These are phyloP conservation scores for Botrytis fabae DNA, from an alignment of 2,329 filamentous ascomycete genomes.

Conservation along the genomic window DNA sequence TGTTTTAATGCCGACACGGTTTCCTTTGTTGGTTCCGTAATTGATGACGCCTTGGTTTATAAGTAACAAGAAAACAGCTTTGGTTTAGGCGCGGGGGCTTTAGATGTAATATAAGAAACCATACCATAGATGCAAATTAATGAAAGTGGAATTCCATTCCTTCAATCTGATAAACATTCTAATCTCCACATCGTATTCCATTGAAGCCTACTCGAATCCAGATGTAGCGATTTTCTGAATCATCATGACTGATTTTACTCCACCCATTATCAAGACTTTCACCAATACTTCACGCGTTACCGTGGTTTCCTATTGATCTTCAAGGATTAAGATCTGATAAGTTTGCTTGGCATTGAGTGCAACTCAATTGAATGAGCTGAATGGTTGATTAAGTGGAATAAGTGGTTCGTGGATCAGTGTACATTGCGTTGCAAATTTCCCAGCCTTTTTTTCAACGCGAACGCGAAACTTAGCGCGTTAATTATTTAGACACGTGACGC, in stretches of 20 bases:
- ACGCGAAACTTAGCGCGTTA: constrained; percentile 21
- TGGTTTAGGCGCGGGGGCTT: background rate
- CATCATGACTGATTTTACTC: constrained; percentile 21
- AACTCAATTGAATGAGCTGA: background rate
- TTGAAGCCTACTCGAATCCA: background rate
- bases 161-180: background rate
- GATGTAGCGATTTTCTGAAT: constrained; percentile 5
- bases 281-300: constrained; percentile 4
- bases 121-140: constrained; percentile 19
- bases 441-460: constrained; percentile 24
- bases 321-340: constrained; percentile 37
- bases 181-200: constrained; percentile 6
- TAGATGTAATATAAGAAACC: constrained; percentile 6
- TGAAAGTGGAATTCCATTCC: background rate
- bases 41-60: constrained; percentile 16
- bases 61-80: constrained; percentile 6
- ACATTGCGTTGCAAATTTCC: constrained; percentile 9
- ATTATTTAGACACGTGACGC: constrained; percentile 16
- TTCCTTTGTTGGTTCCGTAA: constrained; percentile 19
- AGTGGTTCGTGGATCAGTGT: constrained; percentile 16
- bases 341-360: constrained; percentile 14
- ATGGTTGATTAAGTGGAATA: background rate
- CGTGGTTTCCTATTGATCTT: constrained; percentile 3
- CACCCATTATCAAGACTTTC: constrained; percentile 19
- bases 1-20: constrained; percentile 8